These are phyloP conservation scores for Clarireedia homoeocarpa DNA, from an alignment of 2,329 filamentous ascomycete species.

Conservation along the genomic window DNA sequence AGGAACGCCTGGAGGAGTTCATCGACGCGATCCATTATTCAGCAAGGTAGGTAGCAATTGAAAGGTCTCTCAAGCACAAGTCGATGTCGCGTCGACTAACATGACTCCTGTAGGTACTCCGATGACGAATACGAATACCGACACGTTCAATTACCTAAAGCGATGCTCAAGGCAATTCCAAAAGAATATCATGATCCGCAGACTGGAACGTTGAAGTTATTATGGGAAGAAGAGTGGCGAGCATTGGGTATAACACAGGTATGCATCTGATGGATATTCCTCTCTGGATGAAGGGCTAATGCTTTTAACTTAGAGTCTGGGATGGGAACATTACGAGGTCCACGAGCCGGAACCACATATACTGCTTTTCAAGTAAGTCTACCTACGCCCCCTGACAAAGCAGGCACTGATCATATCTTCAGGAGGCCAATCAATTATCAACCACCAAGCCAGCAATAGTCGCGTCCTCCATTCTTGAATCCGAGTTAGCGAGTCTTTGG, in stretches of 20 bases:
- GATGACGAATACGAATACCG: constrained; percentile 93
- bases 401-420: constrained; percentile 11
- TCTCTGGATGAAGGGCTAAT: neutral
- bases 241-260: constrained; percentile 96
- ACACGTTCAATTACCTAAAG: constrained; percentile 94
- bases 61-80: neutral
- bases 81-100: constrained; percentile 11
- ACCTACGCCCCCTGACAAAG: neutral
- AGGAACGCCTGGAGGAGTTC: constrained; percentile 79
- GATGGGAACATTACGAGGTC: constrained; percentile 99
- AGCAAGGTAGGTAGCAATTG: constrained; percentile 53
- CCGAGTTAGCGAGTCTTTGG: constrained; percentile 21
- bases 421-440: constrained; percentile 28
- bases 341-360: constrained; percentile 99
- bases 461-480: neutral
- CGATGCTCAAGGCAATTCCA: constrained; percentile 95
- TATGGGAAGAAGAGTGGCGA: constrained; percentile 99
- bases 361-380: constrained; percentile 87
- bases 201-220: constrained; percentile 87
- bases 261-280: constrained; percentile 13
- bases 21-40: constrained; percentile 95
- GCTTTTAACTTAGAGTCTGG: constrained; percentile 62
- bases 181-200: constrained; percentile 85
- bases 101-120: constrained; percentile 60
- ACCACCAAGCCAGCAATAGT: constrained; percentile 21